Evolutionary conservation across 2,329 filamentous ascomycete species (phyloP).

Genomic region (Immersiporthe knoxdaviesiana): DNA sequence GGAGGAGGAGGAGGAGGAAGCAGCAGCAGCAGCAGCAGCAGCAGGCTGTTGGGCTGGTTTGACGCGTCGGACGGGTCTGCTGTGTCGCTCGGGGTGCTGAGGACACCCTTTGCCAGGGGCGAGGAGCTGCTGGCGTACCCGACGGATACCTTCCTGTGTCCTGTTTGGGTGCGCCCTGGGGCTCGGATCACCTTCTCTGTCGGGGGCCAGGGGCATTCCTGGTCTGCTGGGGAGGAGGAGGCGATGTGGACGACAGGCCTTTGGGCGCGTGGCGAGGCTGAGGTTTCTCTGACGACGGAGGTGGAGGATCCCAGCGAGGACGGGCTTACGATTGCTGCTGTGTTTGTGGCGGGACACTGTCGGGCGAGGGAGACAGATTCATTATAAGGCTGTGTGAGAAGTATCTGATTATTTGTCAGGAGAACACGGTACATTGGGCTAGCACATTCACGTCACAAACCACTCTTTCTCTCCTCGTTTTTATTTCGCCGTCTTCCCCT

Average conservation of each 20-base stretch:
- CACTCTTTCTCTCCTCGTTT: background rate
- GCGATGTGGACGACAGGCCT: conserved; percentile 28
- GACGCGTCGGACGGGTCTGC: conserved; percentile 23
- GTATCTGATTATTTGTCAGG: too few species aligned
- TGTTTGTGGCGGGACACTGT: conserved; percentile 29
- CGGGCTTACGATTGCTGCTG: conserved; percentile 20
- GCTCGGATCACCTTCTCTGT: conserved; percentile 11
- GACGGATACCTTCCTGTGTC: conserved; percentile 30
- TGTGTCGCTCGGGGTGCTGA: conserved; percentile 24
- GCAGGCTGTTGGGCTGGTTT: conserved; percentile 17
- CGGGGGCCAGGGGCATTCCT: conserved; percentile 12
- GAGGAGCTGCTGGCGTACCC: conserved; percentile 18
- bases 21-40: too few species aligned
- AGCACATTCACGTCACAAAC: too few species aligned
- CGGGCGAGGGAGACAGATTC: background rate
- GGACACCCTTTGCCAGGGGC: conserved; percentile 13
- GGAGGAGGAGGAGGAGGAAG: too few species aligned
- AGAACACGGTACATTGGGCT: too few species aligned
- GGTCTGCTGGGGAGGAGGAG: conserved; percentile 17
- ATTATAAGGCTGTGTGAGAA: too few species aligned
- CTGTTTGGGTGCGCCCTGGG: conserved; percentile 20
- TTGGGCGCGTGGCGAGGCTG: conserved; percentile 24
- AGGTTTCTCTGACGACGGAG: conserved; percentile 23
- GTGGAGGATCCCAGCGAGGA: conserved; percentile 14
- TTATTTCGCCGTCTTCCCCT: background rate